Base-by-base conservation (phyloP, 257 asterid species). In the Solanum bulbocastanum region DNA sequence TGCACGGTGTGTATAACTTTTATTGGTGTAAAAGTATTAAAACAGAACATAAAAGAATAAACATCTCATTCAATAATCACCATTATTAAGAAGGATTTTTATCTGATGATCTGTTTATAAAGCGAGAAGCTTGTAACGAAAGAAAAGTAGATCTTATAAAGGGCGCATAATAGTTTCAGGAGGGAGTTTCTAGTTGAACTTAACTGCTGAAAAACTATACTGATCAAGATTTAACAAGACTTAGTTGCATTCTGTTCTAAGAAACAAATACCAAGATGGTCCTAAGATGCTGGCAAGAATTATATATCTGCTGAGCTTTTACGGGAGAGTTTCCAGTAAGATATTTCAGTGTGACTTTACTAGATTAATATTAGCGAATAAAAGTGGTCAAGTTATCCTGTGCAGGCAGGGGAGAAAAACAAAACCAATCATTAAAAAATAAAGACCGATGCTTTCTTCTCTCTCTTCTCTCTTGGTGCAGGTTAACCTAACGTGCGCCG, bases 1-100 rank as follows among this genome's bases (percentile, higher is more conserved):
- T 96, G 97, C 91, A 92, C 71, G 83, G 68, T 89, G 88, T 75
- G 88, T 36, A 18, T 18, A 36, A 86, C 65, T 82, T 46, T 82
- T 82, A 71, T 81, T 81, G 85, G 85, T 27, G 23, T 39, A 76
- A 3, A 39, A 82, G 44, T 30, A 82, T 3, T 49, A 82, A 82
- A 82, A 46, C 68, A 46, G 86, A 82, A 32, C 86, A 82, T 30
- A 46, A 49, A 82, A 82, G 44, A 18, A 32, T 6, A 33, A 82
- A 82, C 42, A 49, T 82, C 44, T 49, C 44, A 81, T 27, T 30
- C 85, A 30, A 18, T 46, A 81, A 46, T 20, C 22, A 32, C 12
- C 69, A 81, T 30, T 81, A 46, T 30, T 46, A 46, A 32, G 69
- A 46, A 46, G 8, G 30, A 46, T 81, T 13, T 81, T 81, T 49